A percentile compares a stretch with the other conserved stretches of the same genome.
These are phyloP conservation scores for Viridothelium virens DNA, from an alignment of 495 filamentous ascomycete genomes.

Conservation along the genomic window DNA sequence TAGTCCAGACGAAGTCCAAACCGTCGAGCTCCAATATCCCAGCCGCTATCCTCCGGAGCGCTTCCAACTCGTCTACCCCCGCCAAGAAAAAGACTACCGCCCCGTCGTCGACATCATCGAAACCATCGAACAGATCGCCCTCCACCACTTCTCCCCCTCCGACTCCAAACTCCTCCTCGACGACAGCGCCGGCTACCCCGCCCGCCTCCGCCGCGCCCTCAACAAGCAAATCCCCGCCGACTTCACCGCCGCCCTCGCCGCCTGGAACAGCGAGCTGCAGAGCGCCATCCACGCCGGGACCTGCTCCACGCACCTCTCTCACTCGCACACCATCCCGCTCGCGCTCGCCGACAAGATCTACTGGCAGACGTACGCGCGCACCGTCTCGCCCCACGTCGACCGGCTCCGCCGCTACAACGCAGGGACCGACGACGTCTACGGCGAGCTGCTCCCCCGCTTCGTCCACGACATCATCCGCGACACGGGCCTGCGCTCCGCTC, in stretches of 20 bases:
- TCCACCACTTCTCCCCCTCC: constrained; percentile 63
- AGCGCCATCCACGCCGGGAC: constrained; percentile 44
- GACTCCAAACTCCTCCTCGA: constrained; percentile 59
- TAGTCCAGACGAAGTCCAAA: not conserved
- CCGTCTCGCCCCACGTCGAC: constrained; percentile 80
- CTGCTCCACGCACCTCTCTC: constrained; percentile 60
- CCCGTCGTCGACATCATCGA: constrained; percentile 76
- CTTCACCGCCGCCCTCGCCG: constrained; percentile 60
- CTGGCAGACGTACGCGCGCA: constrained; percentile 81
- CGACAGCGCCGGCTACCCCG: constrained; percentile 62
- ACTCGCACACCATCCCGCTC: constrained; percentile 55
- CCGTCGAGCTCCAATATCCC: constrained; percentile 36
- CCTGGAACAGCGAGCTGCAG: constrained; percentile 56
- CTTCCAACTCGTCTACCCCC: constrained; percentile 67
- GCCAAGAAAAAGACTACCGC: constrained; percentile 68
- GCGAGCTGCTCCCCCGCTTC: constrained; percentile 81
- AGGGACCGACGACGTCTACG: constrained; percentile 86
- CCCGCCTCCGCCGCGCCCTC: constrained; percentile 60
- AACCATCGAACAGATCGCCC: constrained; percentile 64
- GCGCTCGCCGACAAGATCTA: constrained; percentile 73
- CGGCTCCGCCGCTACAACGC: constrained; percentile 73
- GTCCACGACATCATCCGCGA: constrained; percentile 71
- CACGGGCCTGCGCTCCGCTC: constrained; percentile 64
- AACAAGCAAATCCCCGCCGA: constrained; percentile 55
- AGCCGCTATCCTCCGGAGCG: constrained; percentile 27